Evolutionary conservation across 2,329 filamentous ascomycete species (phyloP).

Genomic region (Remersonia thermophila): DNA sequence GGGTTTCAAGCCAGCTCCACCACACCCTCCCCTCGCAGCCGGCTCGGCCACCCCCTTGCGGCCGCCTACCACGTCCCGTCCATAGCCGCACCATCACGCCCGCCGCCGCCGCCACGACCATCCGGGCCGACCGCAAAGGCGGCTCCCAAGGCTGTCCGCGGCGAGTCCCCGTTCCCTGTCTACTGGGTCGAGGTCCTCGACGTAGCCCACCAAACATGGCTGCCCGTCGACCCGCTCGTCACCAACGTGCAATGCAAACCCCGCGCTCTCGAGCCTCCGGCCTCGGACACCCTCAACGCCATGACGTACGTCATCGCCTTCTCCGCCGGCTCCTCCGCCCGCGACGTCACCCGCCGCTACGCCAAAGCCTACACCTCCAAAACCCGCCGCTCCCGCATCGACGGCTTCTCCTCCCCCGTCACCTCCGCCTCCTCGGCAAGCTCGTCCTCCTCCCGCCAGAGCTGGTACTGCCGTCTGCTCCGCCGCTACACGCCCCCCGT

Average conservation of each 20-base stretch:
- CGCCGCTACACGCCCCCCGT: slow-evolving; percentile 29
- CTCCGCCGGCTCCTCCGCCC: slow-evolving; percentile 62
- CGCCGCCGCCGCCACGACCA: slow-evolving; percentile 24
- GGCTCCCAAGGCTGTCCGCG: slow-evolving; percentile 38
- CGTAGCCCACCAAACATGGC: slow-evolving; percentile 77
- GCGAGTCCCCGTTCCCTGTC: slow-evolving; percentile 69
- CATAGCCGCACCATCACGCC: slow-evolving; percentile 20
- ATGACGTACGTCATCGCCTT: slow-evolving; percentile 81
- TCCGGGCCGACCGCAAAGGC: too few relatives aligned
- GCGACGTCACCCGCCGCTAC: slow-evolving; percentile 82
- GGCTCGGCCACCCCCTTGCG: slow-evolving; percentile 43
- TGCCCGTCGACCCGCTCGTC: slow-evolving; percentile 73
- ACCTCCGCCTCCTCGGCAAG: background rate
- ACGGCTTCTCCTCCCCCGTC: slow-evolving; percentile 29
- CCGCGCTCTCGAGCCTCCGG: slow-evolving; percentile 67
- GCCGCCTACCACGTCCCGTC: slow-evolving; percentile 39
- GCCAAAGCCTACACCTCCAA: slow-evolving; percentile 83
- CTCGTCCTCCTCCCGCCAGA: slow-evolving; percentile 1
- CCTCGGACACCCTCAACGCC: slow-evolving; percentile 61
- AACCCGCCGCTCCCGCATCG: slow-evolving; percentile 70
- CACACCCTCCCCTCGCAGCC: slow-evolving; percentile 30
- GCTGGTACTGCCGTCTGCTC: slow-evolving; percentile 17
- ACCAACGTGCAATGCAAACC: slow-evolving; percentile 69
- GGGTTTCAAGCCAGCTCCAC: slow-evolving; percentile 15
- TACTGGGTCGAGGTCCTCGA: slow-evolving; percentile 96